Evolutionary conservation across 1,284 basidiomycete species (phyloP).

Genomic region (Microbotryomycetes sp.): DNA sequence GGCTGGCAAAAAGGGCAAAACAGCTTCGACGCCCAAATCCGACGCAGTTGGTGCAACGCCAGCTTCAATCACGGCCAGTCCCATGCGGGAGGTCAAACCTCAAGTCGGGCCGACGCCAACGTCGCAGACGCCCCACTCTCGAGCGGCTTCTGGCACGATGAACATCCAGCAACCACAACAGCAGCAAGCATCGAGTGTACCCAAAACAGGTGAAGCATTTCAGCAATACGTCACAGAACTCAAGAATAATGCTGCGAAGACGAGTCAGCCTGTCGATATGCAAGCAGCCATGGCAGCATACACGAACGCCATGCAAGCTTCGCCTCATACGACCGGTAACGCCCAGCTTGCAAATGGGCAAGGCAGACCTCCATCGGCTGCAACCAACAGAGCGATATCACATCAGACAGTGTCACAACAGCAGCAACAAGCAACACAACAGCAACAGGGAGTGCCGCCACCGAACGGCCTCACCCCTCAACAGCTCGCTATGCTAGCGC

Average conservation of each 20-base stretch:
- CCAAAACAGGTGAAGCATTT: constrained; percentile 1
- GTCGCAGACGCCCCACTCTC: neutral
- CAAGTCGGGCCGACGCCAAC: neutral
- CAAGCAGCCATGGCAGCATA: constrained; percentile 19
- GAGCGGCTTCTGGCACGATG: neutral
- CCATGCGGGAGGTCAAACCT: neutral
- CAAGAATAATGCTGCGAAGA: neutral
- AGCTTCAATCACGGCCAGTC: neutral
- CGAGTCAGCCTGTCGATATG: constrained; percentile 5
- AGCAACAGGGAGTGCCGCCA: neutral
- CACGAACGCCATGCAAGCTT: neutral
- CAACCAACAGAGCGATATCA: neutral
- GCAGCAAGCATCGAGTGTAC: neutral
- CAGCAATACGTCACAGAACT: constrained; percentile 25
- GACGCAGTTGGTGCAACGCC: neutral
- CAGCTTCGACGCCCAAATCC: neutral
- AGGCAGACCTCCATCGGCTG: neutral
- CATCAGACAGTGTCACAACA: neutral
- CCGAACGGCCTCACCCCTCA: too few relatives aligned
- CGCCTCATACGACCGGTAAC: neutral
- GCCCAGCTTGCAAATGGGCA: neutral
- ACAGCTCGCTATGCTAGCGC: neutral
- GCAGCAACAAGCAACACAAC: constrained; percentile 1
- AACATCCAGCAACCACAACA: neutral
- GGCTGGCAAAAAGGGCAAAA: neutral